Percentiles rank a stretch among this genome's conserved stretches.
phyloP scores from a whole-genome alignment of 768 basidiomycete genomes.

The Kwoniella pini region DNA sequence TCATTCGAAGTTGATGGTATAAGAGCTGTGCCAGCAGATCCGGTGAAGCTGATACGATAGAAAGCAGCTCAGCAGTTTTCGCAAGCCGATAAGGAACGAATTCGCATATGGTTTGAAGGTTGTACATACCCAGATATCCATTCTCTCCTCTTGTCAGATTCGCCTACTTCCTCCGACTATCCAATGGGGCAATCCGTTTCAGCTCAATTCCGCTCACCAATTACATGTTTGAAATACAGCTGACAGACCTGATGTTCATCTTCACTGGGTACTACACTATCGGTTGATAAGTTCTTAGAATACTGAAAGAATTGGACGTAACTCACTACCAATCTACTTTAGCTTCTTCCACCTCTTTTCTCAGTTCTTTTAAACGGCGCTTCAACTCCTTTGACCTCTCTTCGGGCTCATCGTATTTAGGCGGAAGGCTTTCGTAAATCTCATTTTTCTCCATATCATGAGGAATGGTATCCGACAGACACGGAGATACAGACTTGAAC shows the following conservation, averaged over 20 bases:
- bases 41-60: constrained; percentile 50
- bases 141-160: constrained; percentile 40
- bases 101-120: no score
- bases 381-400: constrained; percentile 25
- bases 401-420: not conserved
- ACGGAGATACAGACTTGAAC: no score
- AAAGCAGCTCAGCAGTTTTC: no score
- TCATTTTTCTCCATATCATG: not conserved
- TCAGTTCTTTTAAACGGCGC: constrained; percentile 32
- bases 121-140: constrained; percentile 43
- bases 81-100: no score
- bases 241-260: constrained; percentile 49
- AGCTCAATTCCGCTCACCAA: not conserved
- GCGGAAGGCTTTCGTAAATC: not conserved
- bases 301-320: not conserved
- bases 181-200: not conserved
- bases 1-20: constrained; percentile 22
- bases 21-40: constrained; percentile 49
- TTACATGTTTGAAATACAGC: not conserved
- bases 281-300: not conserved
- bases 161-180: constrained; percentile 47
- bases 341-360: constrained; percentile 35
- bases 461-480: no score
- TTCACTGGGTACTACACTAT: constrained; percentile 48
- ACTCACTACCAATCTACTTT: constrained; percentile 53